phyloP scores from a whole-genome alignment of 1,284 basidiomycete species.

The Ceratobasidium sp. region DNA sequence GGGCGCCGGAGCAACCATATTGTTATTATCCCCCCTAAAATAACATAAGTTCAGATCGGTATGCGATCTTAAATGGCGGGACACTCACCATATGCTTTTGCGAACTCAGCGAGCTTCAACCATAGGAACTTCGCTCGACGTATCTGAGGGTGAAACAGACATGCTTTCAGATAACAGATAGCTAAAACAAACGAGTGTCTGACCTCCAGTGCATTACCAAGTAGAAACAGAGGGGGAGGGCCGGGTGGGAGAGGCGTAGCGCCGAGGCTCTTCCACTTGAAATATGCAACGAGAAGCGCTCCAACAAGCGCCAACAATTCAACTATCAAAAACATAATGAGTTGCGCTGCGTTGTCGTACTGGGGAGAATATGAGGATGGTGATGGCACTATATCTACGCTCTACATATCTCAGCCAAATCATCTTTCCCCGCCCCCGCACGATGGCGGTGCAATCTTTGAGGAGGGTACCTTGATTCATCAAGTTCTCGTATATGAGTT shows the following conservation, averaged over 20 bases:
- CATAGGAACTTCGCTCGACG: constrained; percentile 22
- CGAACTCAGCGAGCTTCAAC: constrained; percentile 38
- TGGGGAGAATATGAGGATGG: too few species aligned
- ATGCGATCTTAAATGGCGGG: background rate
- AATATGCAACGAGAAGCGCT: background rate
- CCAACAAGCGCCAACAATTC: too few species aligned
- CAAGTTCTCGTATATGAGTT: too few species aligned
- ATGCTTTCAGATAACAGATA: background rate
- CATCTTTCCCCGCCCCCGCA: too few species aligned
- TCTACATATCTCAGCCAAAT: too few species aligned
- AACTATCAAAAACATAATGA: too few species aligned
- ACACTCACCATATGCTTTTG: constrained; percentile 23
- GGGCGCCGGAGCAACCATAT: constrained; percentile 32
- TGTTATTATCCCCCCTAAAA: constrained; percentile 31
- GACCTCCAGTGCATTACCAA: constrained; percentile 40
- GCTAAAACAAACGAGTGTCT: background rate
- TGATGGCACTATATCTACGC: too few species aligned
- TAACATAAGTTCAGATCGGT: too few species aligned
- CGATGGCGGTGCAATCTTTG: too few species aligned
- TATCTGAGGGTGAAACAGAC: background rate
- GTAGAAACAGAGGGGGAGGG: constrained; percentile 13
- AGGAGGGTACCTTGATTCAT: too few species aligned
- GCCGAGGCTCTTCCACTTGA: background rate
- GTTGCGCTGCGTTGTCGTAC: too few species aligned
- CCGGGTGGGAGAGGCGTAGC: constrained; percentile 17